Percentiles rank a stretch among this genome's conserved stretches.
These are phyloP conservation scores for Heliocybe sulcata DNA, from an alignment of 1,284 basidiomycete species.

Conservation along the genomic window DNA sequence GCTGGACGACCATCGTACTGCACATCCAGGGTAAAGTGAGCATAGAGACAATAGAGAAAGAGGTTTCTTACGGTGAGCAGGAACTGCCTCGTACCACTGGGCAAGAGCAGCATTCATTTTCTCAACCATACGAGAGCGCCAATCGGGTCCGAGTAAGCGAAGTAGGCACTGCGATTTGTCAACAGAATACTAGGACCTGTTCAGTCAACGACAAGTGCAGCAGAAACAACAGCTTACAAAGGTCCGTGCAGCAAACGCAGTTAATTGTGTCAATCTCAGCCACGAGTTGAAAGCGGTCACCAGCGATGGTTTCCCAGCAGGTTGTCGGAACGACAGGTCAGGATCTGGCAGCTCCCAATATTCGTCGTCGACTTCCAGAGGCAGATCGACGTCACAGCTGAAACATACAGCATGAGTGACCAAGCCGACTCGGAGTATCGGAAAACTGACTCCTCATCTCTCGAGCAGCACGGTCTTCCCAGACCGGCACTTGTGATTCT, in stretches of 20 bases:
- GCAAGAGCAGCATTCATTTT: constrained; percentile 66
- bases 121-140: constrained; percentile 56
- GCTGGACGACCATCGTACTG: constrained; percentile 66
- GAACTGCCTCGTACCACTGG: constrained; percentile 67
- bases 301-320: constrained; percentile 49
- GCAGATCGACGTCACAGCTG: constrained; percentile 75
- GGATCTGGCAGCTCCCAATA: constrained; percentile 62
- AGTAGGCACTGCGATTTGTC: constrained; percentile 52
- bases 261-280: constrained; percentile 66
- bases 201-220: constrained; percentile 3
- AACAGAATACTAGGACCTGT: constrained; percentile 56
- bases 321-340: constrained; percentile 52
- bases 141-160: constrained; percentile 40
- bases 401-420: not conserved
- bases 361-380: constrained; percentile 82
- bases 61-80: constrained; percentile 51
- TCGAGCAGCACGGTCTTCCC: constrained; percentile 64
- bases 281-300: constrained; percentile 61
- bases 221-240: constrained; percentile 40
- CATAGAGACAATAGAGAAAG: not conserved
- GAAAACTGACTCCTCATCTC: constrained; percentile 69
- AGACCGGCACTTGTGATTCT: constrained; percentile 57
- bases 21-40: constrained; percentile 3
- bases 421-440: not conserved
- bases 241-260: constrained; percentile 63